A percentile compares a stretch with the other conserved stretches of the same genome.
phyloP scores from a whole-genome alignment of 768 basidiomycete genomes.

The Leccinum broughii region DNA sequence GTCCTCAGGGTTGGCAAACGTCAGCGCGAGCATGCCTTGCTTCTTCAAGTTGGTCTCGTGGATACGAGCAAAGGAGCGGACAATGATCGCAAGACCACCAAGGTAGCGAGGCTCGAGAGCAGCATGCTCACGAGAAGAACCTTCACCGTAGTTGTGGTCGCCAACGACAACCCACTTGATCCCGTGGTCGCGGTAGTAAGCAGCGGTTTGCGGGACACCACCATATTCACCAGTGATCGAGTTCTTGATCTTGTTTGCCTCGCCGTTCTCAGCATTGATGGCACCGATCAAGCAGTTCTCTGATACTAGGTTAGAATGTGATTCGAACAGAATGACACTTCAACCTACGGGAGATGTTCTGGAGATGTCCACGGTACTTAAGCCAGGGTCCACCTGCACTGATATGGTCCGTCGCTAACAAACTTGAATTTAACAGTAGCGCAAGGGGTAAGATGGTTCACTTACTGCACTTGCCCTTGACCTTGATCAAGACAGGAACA shows the following conservation, averaged over 20 bases:
- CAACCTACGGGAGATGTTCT: slow-evolving; percentile 90
- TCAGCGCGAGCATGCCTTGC: slow-evolving; percentile 97
- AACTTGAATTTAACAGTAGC: slow-evolving; percentile 1
- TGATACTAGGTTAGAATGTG: slow-evolving; percentile 29
- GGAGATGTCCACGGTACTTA: slow-evolving; percentile 98
- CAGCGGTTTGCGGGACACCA: slow-evolving; percentile 82
- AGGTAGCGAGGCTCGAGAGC: slow-evolving; percentile 95
- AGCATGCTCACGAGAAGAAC: slow-evolving; percentile 97
- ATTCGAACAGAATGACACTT: background rate
- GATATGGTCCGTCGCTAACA: slow-evolving; percentile 84
- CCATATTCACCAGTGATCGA: slow-evolving; percentile 84
- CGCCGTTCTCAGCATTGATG: slow-evolving; percentile 92
- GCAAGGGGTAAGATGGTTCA: slow-evolving; percentile 17
- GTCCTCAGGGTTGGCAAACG: slow-evolving; percentile 88
- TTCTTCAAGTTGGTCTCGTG: slow-evolving; percentile 99
- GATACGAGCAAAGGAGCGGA: slow-evolving; percentile 95
- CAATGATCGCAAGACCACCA: slow-evolving; percentile 94
- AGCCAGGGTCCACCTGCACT: slow-evolving; percentile 99
- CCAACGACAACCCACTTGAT: slow-evolving; percentile 98
- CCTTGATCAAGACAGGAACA: slow-evolving; percentile 96
- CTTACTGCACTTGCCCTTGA: slow-evolving; percentile 97
- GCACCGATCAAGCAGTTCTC: slow-evolving; percentile 98
- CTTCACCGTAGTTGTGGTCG: slow-evolving; percentile 96
- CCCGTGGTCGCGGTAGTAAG: slow-evolving; percentile 84
- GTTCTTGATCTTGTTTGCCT: slow-evolving; percentile 96